Conservation (phyloP, 1,139 yeast genomes). For the Nakaseomyces kungkrabaensis region DNA sequence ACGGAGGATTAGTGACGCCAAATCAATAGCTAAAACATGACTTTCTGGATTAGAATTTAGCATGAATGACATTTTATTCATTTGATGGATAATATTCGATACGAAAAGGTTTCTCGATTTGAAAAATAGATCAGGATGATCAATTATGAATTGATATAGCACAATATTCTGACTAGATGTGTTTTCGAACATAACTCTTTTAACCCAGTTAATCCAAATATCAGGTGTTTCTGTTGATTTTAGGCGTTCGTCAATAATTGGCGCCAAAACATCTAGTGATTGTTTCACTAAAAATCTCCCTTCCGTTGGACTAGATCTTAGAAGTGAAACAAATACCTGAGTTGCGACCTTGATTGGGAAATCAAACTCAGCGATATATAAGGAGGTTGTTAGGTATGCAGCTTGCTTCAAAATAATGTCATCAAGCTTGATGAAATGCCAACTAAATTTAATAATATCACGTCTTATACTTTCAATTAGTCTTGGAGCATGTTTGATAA, state of each 20-base stretch:
- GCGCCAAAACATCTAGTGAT: conserved; percentile 82
- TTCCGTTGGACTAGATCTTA: conserved; percentile 79
- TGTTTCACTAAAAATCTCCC: conserved; percentile 76
- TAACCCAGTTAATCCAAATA: conserved; percentile 92
- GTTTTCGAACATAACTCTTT: conserved; percentile 85
- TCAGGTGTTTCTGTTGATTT: conserved; percentile 47
- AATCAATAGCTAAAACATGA: conserved; percentile 76
- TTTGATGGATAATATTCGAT: conserved; percentile 83
- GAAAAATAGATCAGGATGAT: conserved; percentile 76
- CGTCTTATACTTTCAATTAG: conserved; percentile 58
- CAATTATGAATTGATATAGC: conserved; percentile 81
- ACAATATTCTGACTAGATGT: conserved; percentile 64
- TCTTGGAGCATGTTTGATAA: conserved; percentile 61
- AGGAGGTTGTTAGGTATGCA: conserved; percentile 82
- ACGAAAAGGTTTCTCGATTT: conserved; percentile 83
- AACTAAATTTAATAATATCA: conserved; percentile 84
- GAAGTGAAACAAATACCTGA: conserved; percentile 82
- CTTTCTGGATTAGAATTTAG: conserved; percentile 76
- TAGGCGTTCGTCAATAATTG: conserved; percentile 70
- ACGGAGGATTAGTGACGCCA: conserved; percentile 71
- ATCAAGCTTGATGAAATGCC: conserved; percentile 87
- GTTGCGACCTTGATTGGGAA: conserved; percentile 84
- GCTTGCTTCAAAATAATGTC: conserved; percentile 87
- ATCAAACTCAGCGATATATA: conserved; percentile 79
- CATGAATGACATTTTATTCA: conserved; percentile 81